Evolutionary conservation across 331 rosid species (phyloP), one percentile per base, ranked within the genome.

Genomic region (Prunus yedoensis): DNA sequence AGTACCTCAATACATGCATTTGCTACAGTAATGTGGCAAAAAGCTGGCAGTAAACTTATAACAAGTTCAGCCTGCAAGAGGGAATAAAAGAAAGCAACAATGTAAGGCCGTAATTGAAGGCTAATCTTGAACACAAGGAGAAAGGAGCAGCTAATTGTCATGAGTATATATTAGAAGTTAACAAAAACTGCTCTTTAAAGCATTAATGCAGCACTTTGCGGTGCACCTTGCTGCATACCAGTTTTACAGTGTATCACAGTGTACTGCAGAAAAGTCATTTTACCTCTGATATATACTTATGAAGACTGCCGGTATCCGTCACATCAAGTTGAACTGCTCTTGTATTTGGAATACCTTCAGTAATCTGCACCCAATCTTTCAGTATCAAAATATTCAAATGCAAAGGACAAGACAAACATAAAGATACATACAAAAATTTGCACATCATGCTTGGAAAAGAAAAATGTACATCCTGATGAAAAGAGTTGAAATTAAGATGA

Each of bases 1-100:
- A 67, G 58, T 83, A 94, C 99, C 99, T 94, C 88, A 27, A 92
- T 83, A 85, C 99, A 94, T 74, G 92, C 93, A 77, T 90, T 89
- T 77, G 97, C 99, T 60, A 90, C 89, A 13, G 75, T 69, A 60
- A 81, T 47, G 80, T 94, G 99, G 83, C 89, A 94, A 85, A 89
- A 84, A 17, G 96, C 52, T 3, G 97, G 97, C 70, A 94, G 85
- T 80, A 94, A 79, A 84, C 99, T 94, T 79, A 94, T 83, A 62
- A 94, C 97, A 79, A 92, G 89, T 16, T 89, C 93, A 86, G 91
- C 97, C 99, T 94, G 93, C 82, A 82, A 21, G 80, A 51, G 58
- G 45, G 20, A 52, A 59, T 62, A 49, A 80, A 16, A 41, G 75
- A 74, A 50, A 43, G 51, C 20, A 53, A 56, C 1, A 74, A 58